Conservation (phyloP, 2,329 filamentous ascomycete genomes). For the Ophiostoma pallidulum region DNA sequence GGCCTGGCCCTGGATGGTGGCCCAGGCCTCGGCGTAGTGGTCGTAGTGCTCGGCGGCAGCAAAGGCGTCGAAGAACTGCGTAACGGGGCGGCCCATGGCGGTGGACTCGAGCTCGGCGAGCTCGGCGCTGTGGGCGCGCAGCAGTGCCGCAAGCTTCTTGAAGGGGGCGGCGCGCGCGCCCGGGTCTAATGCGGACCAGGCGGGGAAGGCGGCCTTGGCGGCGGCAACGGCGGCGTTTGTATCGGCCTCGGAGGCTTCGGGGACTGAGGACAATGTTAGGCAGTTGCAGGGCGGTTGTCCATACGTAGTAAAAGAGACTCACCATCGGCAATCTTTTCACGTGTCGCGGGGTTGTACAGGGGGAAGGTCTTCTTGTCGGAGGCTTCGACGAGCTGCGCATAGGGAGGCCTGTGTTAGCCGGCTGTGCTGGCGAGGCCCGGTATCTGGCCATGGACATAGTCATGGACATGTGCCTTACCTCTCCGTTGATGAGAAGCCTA, state of each 20-base stretch:
- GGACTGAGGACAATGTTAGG: too few species aligned
- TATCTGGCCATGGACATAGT: too few species aligned
- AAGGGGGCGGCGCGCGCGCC: slow-evolving; percentile 30
- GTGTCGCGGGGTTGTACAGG: slow-evolving; percentile 33
- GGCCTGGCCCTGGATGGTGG: slow-evolving; percentile 34
- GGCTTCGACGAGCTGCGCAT: slow-evolving; percentile 31
- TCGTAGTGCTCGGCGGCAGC: slow-evolving; percentile 28
- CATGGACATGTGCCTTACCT: too few species aligned
- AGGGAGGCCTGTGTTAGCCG: not conserved
- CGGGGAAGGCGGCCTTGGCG: slow-evolving; percentile 34
- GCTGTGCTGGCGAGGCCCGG: too few species aligned
- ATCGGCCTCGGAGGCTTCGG: slow-evolving; percentile 38
- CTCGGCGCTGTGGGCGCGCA: slow-evolving; percentile 31
- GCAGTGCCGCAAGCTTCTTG: slow-evolving; percentile 35
- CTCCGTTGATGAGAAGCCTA: slow-evolving; percentile 41
- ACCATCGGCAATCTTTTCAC: slow-evolving; percentile 29
- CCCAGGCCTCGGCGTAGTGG: slow-evolving; percentile 34
- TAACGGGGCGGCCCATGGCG: slow-evolving; percentile 36
- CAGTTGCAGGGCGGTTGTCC: too few species aligned
- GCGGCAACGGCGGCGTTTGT: slow-evolving; percentile 33
- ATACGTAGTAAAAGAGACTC: too few species aligned
- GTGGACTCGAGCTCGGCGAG: slow-evolving; percentile 36
- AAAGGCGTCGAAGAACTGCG: slow-evolving; percentile 28
- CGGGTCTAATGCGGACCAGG: slow-evolving; percentile 34
- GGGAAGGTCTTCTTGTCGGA: slow-evolving; percentile 36